Conservation (phyloP, 495 filamentous ascomycete species). For the Aspergillus ostianus region DNA sequence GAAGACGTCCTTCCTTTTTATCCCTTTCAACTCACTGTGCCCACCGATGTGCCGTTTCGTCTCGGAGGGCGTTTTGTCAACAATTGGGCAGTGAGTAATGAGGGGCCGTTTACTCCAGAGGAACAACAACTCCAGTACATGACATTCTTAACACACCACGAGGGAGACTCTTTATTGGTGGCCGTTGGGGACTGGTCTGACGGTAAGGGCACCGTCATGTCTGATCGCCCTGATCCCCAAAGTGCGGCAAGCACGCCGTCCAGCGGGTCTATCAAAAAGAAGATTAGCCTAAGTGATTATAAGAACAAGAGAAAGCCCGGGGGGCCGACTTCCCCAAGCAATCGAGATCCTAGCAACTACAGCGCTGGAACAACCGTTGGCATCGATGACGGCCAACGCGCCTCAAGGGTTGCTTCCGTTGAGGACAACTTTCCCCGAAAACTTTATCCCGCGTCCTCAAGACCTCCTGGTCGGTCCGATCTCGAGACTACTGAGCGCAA, state of each 20-base stretch:
- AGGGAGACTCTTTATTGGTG: conserved; percentile 45
- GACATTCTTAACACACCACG: conserved; percentile 51
- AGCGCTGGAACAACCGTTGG: conserved; percentile 15
- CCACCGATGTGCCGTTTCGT: conserved; percentile 43
- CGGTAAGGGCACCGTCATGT: conserved; percentile 47
- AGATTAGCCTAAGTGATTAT: conserved; percentile 52
- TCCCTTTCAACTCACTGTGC: conserved; percentile 50
- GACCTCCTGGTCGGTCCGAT: conserved; percentile 18
- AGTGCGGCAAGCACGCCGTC: conserved; percentile 37
- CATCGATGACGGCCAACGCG: conserved; percentile 21
- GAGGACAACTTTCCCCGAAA: conserved; percentile 20
- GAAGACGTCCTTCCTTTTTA: conserved; percentile 47
- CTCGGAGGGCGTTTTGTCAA: conserved; percentile 37
- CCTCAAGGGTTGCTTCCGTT: conserved; percentile 16
- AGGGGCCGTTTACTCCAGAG: conserved; percentile 44
- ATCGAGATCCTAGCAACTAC: conserved; percentile 22
- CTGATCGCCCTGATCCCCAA: conserved; percentile 34
- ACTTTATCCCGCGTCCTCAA: conserved; percentile 9
- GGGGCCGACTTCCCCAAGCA: conserved; percentile 19
- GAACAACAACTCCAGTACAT: conserved; percentile 55
- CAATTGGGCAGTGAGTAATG: conserved; percentile 51
- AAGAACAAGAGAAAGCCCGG: conserved; percentile 43
- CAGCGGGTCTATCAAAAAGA: conserved; percentile 39
- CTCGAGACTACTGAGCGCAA: conserved; percentile 29
- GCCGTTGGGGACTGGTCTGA: conserved; percentile 55